These are phyloP conservation scores for Morella rubra DNA, from an alignment of 306 rosid species.

Conservation along the genomic window DNA sequence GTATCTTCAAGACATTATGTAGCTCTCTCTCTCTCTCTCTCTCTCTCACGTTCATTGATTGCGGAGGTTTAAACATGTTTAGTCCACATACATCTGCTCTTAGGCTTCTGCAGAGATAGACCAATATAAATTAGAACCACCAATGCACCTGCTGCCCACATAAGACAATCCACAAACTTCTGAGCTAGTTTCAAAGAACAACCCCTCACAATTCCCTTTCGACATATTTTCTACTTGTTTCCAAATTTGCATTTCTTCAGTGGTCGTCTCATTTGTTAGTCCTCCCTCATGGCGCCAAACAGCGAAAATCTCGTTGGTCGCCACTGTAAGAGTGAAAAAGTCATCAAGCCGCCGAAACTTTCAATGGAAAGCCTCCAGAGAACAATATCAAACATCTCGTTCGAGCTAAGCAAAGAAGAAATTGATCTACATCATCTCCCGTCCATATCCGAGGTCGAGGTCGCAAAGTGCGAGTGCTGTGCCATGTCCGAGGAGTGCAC, in stretches of 20 bases:
- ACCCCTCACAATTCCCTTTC: background rate
- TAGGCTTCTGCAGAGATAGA: background rate
- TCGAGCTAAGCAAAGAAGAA: slow-evolving; percentile 28
- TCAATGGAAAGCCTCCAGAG: slow-evolving; percentile 46
- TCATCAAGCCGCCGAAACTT: slow-evolving; percentile 12
- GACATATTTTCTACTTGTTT: background rate
- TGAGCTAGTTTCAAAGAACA: background rate
- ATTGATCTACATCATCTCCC: slow-evolving; percentile 4
- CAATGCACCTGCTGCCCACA: background rate
- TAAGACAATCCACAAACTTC: background rate
- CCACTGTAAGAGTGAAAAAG: slow-evolving; percentile 12
- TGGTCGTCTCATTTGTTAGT: background rate
- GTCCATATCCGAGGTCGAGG: slow-evolving; percentile 32
- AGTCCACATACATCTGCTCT: slow-evolving; percentile 25
- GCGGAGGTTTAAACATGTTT: background rate
- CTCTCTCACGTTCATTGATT: background rate
- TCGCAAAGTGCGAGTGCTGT: slow-evolving; percentile 66
- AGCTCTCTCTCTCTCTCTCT: background rate
- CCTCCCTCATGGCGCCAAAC: slow-evolving; percentile 34
- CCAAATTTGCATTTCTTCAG: background rate
- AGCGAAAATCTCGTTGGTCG: slow-evolving; percentile 24
- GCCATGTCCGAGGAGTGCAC: slow-evolving; percentile 64
- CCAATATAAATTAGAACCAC: slow-evolving; percentile 19
- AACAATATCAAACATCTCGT: slow-evolving; percentile 44
- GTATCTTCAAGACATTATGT: slow-evolving; percentile 14